Percentiles rank a stretch among this genome's conserved stretches.
These are phyloP conservation scores for Agrocybe praecox DNA, from an alignment of 768 basidiomycete species.

Conservation along the genomic window DNA sequence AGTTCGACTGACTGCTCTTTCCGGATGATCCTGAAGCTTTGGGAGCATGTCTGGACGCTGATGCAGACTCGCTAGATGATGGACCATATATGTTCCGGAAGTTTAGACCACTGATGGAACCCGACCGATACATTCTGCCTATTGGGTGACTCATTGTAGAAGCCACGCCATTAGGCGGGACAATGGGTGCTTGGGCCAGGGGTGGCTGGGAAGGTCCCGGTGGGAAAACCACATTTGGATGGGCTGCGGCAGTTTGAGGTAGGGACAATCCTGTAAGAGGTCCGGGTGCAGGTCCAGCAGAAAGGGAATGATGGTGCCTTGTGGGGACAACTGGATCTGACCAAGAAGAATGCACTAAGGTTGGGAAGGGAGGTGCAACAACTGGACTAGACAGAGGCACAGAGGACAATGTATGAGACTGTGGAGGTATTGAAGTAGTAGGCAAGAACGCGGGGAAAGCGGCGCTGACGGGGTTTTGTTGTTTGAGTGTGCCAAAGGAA, in stretches of 20 bases:
- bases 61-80: conserved; percentile 16
- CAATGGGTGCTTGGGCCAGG: conserved; percentile 17
- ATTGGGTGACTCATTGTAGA: conserved; percentile 37
- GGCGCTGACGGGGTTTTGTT: conserved; percentile 21
- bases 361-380: conserved; percentile 14
- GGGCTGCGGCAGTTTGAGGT: conserved; percentile 12
- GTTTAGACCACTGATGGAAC: conserved; percentile 50
- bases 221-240: conserved; percentile 10
- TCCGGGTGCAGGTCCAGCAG: conserved; percentile 33
- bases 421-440: conserved; percentile 9
- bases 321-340: conserved; percentile 36
- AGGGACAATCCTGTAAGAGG: conserved; percentile 16
- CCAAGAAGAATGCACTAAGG: conserved; percentile 37
- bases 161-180: conserved; percentile 23
- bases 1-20: conserved; percentile 20
- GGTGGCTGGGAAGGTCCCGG: conserved; percentile 14
- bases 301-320: conserved; percentile 46
- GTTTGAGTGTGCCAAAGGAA: conserved; percentile 31
- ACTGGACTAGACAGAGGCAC: conserved; percentile 12
- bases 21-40: conserved; percentile 15
- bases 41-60: conserved; percentile 15
- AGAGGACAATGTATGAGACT: conserved; percentile 10
- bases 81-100: conserved; percentile 38
- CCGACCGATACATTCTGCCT: conserved; percentile 60
- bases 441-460: conserved; percentile 25